Percentiles rank a stretch among this genome's conserved stretches.
Conservation (phyloP, 768 basidiomycete species). For the Rhodocollybia butyracea region DNA sequence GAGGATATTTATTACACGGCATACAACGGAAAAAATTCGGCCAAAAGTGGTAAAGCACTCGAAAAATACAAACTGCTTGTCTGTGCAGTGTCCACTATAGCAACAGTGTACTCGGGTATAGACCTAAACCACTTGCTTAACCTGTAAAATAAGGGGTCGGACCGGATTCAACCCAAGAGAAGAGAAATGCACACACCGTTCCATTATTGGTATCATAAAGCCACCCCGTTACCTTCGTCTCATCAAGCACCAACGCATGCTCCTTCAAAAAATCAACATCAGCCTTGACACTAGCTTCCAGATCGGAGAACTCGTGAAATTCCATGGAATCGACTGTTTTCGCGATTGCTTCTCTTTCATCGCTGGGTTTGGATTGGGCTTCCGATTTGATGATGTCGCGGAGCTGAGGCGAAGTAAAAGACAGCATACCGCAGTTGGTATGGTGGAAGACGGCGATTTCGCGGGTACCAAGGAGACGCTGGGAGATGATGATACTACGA, state of each 20-base stretch:
- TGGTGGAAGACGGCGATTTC: slow-evolving; percentile 71
- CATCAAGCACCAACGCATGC: slow-evolving; percentile 52
- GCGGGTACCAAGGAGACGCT: slow-evolving; percentile 66
- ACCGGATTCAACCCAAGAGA: neutral
- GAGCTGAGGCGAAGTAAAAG: slow-evolving; percentile 50
- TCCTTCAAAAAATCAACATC: slow-evolving; percentile 59
- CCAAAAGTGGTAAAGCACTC: too few species aligned
- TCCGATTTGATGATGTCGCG: slow-evolving; percentile 48
- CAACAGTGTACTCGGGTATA: neutral
- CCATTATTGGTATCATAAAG: slow-evolving; percentile 62
- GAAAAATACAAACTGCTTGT: neutral
- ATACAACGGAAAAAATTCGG: too few species aligned
- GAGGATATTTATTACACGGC: too few species aligned
- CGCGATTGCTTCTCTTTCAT: slow-evolving; percentile 12
- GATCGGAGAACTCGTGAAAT: slow-evolving; percentile 49
- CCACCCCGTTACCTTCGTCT: slow-evolving; percentile 61
- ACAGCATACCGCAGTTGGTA: slow-evolving; percentile 71
- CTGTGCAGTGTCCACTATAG: neutral
- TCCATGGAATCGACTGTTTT: slow-evolving; percentile 42
- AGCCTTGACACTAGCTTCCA: slow-evolving; percentile 52
- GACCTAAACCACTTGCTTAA: neutral
- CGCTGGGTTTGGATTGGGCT: slow-evolving; percentile 19
- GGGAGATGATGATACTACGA: slow-evolving; percentile 66
- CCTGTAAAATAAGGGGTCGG: neutral
- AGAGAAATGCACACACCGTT: slow-evolving; percentile 35